Base-by-base conservation (phyloP, 495 filamentous ascomycete species). In the Penicillium odoratum region DNA sequence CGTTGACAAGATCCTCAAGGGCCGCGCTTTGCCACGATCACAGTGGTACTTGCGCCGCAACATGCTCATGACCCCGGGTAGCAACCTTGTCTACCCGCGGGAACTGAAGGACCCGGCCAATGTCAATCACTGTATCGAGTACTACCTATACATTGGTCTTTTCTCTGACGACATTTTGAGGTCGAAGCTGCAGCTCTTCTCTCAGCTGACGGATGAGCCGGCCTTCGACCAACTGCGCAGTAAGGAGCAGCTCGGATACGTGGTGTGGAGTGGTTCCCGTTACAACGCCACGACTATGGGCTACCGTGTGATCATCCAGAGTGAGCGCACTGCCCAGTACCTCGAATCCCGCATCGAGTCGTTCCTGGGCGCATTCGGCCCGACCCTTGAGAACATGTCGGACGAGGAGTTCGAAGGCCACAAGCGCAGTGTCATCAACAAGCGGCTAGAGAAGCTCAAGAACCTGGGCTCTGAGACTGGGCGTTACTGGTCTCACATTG, bases 211-310 rank as follows among this genome's bases (percentile, higher is more conserved):
- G 2, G 88, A 96, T 47, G 94, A 99, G 78, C 92, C 92, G 16
- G 88, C 85, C 26, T 99, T 98, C 69, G 90, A 99, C 70, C 90
- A 93, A 67, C 79, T 99, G 2, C 85, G 94, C 44, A 97, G 94
- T 44, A 97, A 97, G 70, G 94, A 99, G 70, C 94, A 99, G 71
- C 88, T 99, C 8, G 94, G 94, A 13, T 99, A 99, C 65, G 87
- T 98, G 46, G 94, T 99, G 1, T 96, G 89, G 76, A 93, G 88
- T 48, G 91, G 92, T 13, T 74, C 83, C 11, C 79, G 88, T 45
- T 79, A 86, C 54, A 83, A 81, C 36, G 70, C 83, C 46, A 93
- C 88, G 0, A 90, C 88, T 4, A 87, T 91, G 53, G 90, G 89
- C 7, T 96, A 92, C 68, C 83, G 93, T 10, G 87, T 99, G 56